A percentile compares a stretch with the other conserved stretches of the same genome.
Conservation (phyloP, 352 stramenopile species). For the Nothophytophthora sp. region DNA sequence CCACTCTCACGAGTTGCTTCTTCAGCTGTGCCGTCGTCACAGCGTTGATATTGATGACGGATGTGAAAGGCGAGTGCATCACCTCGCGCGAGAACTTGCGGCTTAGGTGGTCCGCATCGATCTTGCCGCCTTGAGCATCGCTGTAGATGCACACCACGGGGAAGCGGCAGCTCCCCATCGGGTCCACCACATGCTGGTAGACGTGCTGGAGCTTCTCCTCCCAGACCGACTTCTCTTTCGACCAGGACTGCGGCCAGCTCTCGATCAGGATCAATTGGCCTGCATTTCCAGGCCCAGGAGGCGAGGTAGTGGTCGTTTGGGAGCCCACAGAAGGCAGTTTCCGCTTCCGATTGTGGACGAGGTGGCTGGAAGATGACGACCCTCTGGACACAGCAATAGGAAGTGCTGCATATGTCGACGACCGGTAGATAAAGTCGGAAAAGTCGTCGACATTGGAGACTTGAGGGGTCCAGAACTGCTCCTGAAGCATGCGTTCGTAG, state of each 20-base stretch:
- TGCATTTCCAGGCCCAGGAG: background rate
- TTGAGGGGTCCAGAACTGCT: conserved; percentile 54
- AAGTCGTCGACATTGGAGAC: conserved; percentile 71
- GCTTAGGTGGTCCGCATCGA: conserved; percentile 63
- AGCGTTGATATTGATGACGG: conserved; percentile 78
- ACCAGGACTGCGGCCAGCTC: conserved; percentile 68
- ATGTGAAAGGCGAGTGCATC: conserved; percentile 63
- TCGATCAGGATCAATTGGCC: conserved; percentile 75
- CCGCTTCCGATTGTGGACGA: conserved; percentile 25
- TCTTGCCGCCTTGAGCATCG: conserved; percentile 73
- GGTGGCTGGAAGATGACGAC: conserved; percentile 3
- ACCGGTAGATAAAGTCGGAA: conserved; percentile 75
- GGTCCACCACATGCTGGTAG: conserved; percentile 55
- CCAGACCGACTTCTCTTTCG: conserved; percentile 31
- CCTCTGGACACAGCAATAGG: conserved; percentile 30
- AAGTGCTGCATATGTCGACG: conserved; percentile 68
- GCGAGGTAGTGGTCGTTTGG: background rate
- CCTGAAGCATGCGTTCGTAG: conserved; percentile 52
- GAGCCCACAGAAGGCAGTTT: conserved; percentile 16
- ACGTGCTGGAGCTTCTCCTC: conserved; percentile 62
- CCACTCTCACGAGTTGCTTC: conserved; percentile 55
- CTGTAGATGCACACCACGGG: conserved; percentile 85
- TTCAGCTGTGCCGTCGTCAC: conserved; percentile 80
- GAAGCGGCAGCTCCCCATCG: conserved; percentile 33
- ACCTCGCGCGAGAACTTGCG: conserved; percentile 70